Evolutionary conservation across 257 asterid species (phyloP), one percentile per base, ranked within the genome.

Genomic region (Fraxinus cuspidata): DNA sequence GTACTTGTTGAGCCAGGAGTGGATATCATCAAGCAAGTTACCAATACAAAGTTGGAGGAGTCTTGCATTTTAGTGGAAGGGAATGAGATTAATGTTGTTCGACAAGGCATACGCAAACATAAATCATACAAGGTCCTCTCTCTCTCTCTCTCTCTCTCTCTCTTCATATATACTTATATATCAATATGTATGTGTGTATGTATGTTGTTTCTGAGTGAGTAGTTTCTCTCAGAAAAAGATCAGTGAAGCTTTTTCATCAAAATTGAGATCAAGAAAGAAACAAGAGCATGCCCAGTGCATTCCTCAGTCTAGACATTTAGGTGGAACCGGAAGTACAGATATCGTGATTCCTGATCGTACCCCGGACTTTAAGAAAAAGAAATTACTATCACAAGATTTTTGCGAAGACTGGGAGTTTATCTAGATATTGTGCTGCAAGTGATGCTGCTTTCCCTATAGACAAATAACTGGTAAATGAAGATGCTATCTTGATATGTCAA

Each of bases 111-210:
- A 16, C 73, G 72, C 81, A 84, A 83, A 72, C 89, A 75, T 1
- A 91, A 87, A 83, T 91, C 97, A 4, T 93, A 90, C 84, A 91
- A 90, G 97, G 97, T 93, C 44, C 72, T 34, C 64, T 38, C 49
- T 73, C 77, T 7, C 64, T 16, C 78, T 64, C 67, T 29, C 77
- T 56, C 74, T 76, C 77, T 56, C 67, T 23, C 77, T 67, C 73
- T 74, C 3, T 1, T 11, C 11, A 37, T 7, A 38, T 8, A 8
- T 32, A 32, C 35, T 32, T 32, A 0, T 8, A 38, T 8, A 8
- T 51, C 19, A 11, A 0, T 42, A 42, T 42, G 51, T 40, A 40
- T 0, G 44, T 38, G 1, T 1, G 19, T 74, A 4, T 28, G 1
- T 2, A 15, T 19, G 25, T 73, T 60, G 6, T 74, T 83, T 27